These are phyloP conservation scores for Acephala macrosclerotiorum DNA, from an alignment of 2,329 filamentous ascomycete genomes.

Conservation along the genomic window DNA sequence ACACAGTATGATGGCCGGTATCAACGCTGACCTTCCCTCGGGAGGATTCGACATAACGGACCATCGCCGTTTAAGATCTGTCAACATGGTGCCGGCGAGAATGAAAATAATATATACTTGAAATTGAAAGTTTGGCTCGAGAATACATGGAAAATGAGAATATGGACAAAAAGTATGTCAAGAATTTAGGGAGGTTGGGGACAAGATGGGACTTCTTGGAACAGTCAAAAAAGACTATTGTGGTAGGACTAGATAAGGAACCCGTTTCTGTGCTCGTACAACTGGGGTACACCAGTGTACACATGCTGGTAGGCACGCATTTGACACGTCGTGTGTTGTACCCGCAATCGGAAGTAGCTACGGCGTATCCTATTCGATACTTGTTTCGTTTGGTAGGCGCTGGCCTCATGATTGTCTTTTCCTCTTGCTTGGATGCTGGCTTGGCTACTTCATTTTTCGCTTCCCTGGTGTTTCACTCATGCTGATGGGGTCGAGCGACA, in stretches of 20 bases:
- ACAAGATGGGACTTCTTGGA: slow-evolving; percentile 1
- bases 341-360: neutral
- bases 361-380: slow-evolving; percentile 6
- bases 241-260: slow-evolving; percentile 14
- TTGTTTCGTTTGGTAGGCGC: neutral
- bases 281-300: slow-evolving; percentile 3
- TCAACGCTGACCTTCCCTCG: slow-evolving; percentile 8
- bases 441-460: neutral
- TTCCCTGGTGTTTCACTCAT: neutral
- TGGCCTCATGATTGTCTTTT: slow-evolving; percentile 11
- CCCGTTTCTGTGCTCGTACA: slow-evolving; percentile 11
- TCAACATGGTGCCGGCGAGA: neutral
- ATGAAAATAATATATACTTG: slow-evolving; percentile 1
- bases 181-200: neutral
- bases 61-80: neutral
- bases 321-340: slow-evolving; percentile 16
- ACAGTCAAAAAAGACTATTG: neutral
- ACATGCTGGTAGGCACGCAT: slow-evolving; percentile 10
- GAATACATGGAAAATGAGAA: neutral
- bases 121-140: neutral
- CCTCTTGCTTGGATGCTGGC: slow-evolving; percentile 9
- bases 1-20: slow-evolving; percentile 21
- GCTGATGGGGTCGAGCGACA: neutral
- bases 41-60: slow-evolving; percentile 2
- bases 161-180: neutral